A percentile compares a stretch with the other conserved stretches of the same genome.
Evolutionary conservation across 2,329 filamentous ascomycete genomes (phyloP).

Genomic region (Aspergillus sp.): DNA sequence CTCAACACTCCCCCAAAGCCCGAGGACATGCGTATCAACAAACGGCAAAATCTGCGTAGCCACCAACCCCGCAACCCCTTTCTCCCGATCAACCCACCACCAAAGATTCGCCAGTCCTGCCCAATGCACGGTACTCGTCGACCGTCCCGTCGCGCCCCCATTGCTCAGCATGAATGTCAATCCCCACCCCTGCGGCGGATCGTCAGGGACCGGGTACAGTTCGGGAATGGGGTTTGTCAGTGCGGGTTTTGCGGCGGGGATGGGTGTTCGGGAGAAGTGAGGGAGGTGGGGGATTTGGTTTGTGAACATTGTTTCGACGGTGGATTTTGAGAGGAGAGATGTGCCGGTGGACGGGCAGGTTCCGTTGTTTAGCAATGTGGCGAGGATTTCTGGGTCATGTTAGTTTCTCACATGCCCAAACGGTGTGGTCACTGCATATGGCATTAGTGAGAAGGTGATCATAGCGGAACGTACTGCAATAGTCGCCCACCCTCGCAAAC

Average conservation of each 20-base stretch:
- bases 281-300: slow-evolving; percentile 64
- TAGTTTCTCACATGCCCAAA: not conserved
- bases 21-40: slow-evolving; percentile 2
- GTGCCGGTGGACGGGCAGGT: slow-evolving; percentile 58
- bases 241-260: slow-evolving; percentile 47
- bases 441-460: no score
- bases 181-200: slow-evolving; percentile 67
- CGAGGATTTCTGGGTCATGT: not conserved
- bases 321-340: slow-evolving; percentile 50
- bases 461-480: slow-evolving; percentile 52
- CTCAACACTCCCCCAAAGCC: slow-evolving; percentile 10
- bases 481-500: slow-evolving; percentile 65
- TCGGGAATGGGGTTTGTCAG: slow-evolving; percentile 56
- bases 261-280: slow-evolving; percentile 54
- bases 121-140: slow-evolving; percentile 54
- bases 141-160: slow-evolving; percentile 54
- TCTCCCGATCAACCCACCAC: slow-evolving; percentile 64
- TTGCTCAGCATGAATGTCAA: slow-evolving; percentile 57
- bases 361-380: slow-evolving; percentile 64
- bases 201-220: slow-evolving; percentile 52
- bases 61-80: slow-evolving; percentile 59
- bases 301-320: slow-evolving; percentile 62
- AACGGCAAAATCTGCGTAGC: slow-evolving; percentile 43
- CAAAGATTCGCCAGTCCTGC: slow-evolving; percentile 62
- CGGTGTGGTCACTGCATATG: no score